Percentiles rank a stretch among this genome's conserved stretches.
Evolutionary conservation across 345 rosid genomes (phyloP).

Genomic region (Nasturtium officinale): DNA sequence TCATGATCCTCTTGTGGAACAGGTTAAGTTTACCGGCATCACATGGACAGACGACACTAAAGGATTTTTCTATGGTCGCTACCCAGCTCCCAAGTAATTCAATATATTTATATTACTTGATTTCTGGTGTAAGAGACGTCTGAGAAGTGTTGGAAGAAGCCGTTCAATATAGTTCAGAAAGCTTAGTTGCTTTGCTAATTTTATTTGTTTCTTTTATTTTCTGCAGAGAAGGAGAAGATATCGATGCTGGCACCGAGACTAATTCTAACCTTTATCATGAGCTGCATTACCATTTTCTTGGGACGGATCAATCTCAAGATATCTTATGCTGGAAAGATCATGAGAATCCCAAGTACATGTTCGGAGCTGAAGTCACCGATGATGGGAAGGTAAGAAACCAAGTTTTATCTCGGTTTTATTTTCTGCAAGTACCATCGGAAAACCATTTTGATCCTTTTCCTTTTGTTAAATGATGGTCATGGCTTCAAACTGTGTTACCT

Average conservation of each 20-base stretch:
- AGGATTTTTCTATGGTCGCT: constrained; percentile 93
- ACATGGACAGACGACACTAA: constrained; percentile 84
- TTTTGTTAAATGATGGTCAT: not conserved
- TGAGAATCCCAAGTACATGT: constrained; percentile 72
- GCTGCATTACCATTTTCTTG: constrained; percentile 79
- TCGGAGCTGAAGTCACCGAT: constrained; percentile 60
- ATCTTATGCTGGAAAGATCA: constrained; percentile 86
- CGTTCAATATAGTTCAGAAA: not conserved
- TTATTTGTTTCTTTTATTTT: not conserved
- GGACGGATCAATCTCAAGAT: constrained; percentile 82
- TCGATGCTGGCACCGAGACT: constrained; percentile 96
- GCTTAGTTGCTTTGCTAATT: not conserved
- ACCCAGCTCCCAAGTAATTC: constrained; percentile 83
- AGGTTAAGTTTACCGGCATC: constrained; percentile 78
- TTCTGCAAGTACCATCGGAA: not conserved
- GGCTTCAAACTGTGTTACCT: not conserved
- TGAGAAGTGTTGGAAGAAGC: not conserved
- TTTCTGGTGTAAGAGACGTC: not conserved
- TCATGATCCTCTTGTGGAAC: constrained; percentile 28
- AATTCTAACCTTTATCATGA: constrained; percentile 77
- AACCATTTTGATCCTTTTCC: not conserved
- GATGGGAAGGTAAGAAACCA: constrained; percentile 72
- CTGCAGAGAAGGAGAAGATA: constrained; percentile 71
- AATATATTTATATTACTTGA: not conserved
- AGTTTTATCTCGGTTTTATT: constrained; percentile 7